These are phyloP conservation scores for Lycium ferocissimum DNA, from an alignment of 257 asterid genomes.

Conservation along the genomic window DNA sequence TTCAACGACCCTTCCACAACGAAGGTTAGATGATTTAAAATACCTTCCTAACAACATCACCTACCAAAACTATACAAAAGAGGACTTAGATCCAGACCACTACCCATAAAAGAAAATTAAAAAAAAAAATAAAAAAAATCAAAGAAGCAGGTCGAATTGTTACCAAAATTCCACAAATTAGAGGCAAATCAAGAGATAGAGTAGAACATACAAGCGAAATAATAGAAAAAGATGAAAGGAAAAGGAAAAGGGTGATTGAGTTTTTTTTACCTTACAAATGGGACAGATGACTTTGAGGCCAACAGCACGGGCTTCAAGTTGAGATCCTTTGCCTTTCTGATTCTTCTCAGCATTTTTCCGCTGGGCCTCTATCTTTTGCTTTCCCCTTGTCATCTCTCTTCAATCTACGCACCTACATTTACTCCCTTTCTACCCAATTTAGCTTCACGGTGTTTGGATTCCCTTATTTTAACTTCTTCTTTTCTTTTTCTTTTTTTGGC, in stretches of 20 bases:
- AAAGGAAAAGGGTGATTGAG: conserved; percentile 22
- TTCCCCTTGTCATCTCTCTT: conserved; percentile 18
- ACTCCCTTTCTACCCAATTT: too few relatives aligned
- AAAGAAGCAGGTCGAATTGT: not conserved
- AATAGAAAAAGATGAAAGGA: not conserved
- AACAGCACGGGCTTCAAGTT: conserved; percentile 89
- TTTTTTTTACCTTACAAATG: conserved; percentile 58
- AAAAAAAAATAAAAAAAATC: not conserved
- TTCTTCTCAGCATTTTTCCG: conserved; percentile 78
- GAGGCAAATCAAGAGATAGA: not conserved
- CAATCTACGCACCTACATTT: too few relatives aligned
- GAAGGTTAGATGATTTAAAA: not conserved
- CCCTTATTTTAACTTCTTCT: too few relatives aligned
- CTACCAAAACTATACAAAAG: not conserved
- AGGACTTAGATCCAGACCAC: not conserved
- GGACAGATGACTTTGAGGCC: conserved; percentile 92
- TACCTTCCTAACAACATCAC: not conserved
- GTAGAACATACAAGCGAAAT: not conserved
- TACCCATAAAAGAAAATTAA: not conserved
- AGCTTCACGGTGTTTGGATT: too few relatives aligned
- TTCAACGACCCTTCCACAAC: not conserved
- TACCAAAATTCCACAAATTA: not conserved
- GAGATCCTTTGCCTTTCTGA: conserved; percentile 83
- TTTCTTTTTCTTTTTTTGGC: too few relatives aligned
- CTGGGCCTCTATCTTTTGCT: conserved; percentile 68